Evolutionary conservation across 2,329 filamentous ascomycete genomes (phyloP), one percentile per base, ranked within the genome.

Genomic region (Basipetospora chlamydospora): DNA sequence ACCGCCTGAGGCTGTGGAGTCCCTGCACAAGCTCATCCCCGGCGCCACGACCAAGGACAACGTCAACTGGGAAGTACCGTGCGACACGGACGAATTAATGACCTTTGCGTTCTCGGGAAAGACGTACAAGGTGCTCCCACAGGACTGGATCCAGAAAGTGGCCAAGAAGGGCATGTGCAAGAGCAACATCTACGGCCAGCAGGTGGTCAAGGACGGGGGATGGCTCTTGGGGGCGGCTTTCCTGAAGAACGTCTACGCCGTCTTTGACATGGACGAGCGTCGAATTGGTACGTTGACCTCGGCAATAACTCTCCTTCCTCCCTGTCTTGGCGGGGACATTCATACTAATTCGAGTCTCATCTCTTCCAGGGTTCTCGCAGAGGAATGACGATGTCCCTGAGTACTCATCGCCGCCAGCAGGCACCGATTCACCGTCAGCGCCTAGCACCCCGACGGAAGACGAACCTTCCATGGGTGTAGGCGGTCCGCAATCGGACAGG

Each of bases 211-310:
- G 1, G 64, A 61, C 46, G 47, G 75, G 20, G 41, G 42, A 6
- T 93, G 85, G 84, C 64, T 94, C n/a, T 57, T 93, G 1, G 86
- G 86, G 2, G 85, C 86, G 45, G 73, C 80, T 1, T 93, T 93
- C 47, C 58, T 94, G 42, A 93, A 92, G 61, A 93, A 92, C 46
- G 85, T 93, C 12, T 93, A 93, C 51, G 66, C 74, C 2, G 77
- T 90, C 17, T 93, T 92, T 52, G 86, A 94, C 53, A 73, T 72
- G 37, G 84, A 88, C 43, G 50, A 74, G 44, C 57, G 55, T 29
- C 69, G 67, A 35, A 72, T 86, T 44, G 80, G 78, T 70, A 52
- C 51, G 63, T 52, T 20, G n/a, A n/a, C n/a, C n/a, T n/a, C n/a
- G n/a, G n/a, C n/a, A n/a, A n/a, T n/a, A n/a, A n/a, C n/a, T n/a